Percentiles rank a stretch among this genome's conserved stretches.
phyloP scores from a whole-genome alignment of 2,329 filamentous ascomycete genomes.

The Oidium heveae region DNA sequence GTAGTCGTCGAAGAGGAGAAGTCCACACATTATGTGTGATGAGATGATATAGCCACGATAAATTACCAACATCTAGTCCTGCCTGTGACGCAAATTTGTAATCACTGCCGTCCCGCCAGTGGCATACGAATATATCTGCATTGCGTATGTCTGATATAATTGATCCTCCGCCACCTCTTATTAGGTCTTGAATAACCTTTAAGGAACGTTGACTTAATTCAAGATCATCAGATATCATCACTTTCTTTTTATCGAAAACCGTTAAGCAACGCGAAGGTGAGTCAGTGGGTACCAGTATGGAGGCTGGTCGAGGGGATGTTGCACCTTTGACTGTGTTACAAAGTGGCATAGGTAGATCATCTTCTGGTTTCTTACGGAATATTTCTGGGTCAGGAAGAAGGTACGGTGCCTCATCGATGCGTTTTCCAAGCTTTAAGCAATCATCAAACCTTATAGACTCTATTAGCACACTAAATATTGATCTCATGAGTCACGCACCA shows the following conservation, averaged over 20 bases:
- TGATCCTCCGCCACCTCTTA: conserved; percentile 43
- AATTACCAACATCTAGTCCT: conserved; percentile 67
- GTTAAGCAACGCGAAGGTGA: conserved; percentile 28
- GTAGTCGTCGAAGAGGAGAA: conserved; percentile 52
- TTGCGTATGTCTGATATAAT: conserved; percentile 38
- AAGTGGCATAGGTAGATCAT: conserved; percentile 27
- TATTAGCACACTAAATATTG: conserved; percentile 7
- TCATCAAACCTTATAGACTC: conserved; percentile 55
- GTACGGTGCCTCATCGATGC: conserved; percentile 76
- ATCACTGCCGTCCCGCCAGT: conserved; percentile 57
- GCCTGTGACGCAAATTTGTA: conserved; percentile 54
- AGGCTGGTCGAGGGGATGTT: conserved; percentile 23
- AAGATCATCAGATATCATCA: conserved; percentile 57
- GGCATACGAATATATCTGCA: conserved; percentile 67
- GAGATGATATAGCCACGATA: conserved; percentile 82
- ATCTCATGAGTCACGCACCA: conserved; percentile 29
- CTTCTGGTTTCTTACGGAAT: conserved; percentile 31
- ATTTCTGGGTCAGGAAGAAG: conserved; percentile 67
- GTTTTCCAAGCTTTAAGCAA: conserved; percentile 75
- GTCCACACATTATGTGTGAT: conserved; percentile 80
- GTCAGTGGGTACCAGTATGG: conserved; percentile 19
- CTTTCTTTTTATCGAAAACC: conserved; percentile 52
- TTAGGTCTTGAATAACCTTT: conserved; percentile 42
- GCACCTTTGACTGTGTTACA: conserved; percentile 43
- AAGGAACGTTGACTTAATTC: conserved; percentile 40